These are phyloP conservation scores for Tylopilus felleus DNA, from an alignment of 768 basidiomycete species.

Conservation along the genomic window DNA sequence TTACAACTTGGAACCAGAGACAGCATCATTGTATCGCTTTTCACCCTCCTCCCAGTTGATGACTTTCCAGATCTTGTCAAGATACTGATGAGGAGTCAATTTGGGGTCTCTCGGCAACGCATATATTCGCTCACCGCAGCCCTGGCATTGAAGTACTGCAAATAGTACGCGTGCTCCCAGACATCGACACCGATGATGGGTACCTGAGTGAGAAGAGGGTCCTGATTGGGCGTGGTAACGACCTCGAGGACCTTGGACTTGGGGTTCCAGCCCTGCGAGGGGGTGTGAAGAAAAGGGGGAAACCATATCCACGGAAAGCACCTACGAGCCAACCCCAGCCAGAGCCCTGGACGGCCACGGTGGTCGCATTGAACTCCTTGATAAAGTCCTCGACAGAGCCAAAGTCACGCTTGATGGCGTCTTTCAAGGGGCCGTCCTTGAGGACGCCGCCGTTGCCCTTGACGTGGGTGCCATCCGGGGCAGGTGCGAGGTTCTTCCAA, in stretches of 20 bases:
- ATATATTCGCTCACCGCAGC: slow-evolving; percentile 60
- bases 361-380: slow-evolving; percentile 81
- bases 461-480: slow-evolving; percentile 40
- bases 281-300: neutral
- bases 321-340: slow-evolving; percentile 97
- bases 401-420: slow-evolving; percentile 61
- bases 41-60: slow-evolving; percentile 76
- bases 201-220: slow-evolving; percentile 72
- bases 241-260: slow-evolving; percentile 74
- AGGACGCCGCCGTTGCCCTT: slow-evolving; percentile 65
- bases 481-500: slow-evolving; percentile 91
- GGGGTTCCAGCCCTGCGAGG: slow-evolving; percentile 66
- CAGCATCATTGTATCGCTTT: slow-evolving; percentile 52
- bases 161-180: slow-evolving; percentile 97
- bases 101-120: neutral
- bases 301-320: slow-evolving; percentile 11
- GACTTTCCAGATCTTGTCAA: slow-evolving; percentile 73
- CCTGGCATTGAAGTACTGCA: slow-evolving; percentile 97
- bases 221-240: slow-evolving; percentile 92
- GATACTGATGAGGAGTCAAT: slow-evolving; percentile 44
- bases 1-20: slow-evolving; percentile 37
- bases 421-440: slow-evolving; percentile 64
- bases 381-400: slow-evolving; percentile 70
- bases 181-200: slow-evolving; percentile 92
- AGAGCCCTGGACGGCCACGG: slow-evolving; percentile 85